A percentile compares a stretch with the other conserved stretches of the same genome.
Evolutionary conservation across 768 basidiomycete genomes (phyloP).

Genomic region (Mycena rosella): DNA sequence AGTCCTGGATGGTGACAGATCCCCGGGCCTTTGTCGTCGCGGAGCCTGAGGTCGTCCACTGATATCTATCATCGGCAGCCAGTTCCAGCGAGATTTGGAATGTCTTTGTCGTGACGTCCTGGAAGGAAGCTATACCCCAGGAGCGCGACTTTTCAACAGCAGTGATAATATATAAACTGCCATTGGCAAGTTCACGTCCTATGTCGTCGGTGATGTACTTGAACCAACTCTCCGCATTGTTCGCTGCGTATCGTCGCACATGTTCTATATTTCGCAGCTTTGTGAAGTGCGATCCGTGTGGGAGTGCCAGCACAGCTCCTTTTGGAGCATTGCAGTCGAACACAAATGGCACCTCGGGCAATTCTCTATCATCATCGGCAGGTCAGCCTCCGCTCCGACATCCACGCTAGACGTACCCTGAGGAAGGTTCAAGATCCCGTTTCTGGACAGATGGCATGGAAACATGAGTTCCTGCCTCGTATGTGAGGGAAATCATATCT

Average conservation of each 20-base stretch:
- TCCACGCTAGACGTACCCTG: neutral
- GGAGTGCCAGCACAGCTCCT: constrained; percentile 37
- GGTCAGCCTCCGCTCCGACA: neutral
- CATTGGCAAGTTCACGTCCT: constrained; percentile 30
- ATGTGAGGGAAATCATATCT: neutral
- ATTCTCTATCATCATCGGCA: neutral
- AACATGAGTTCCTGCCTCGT: neutral
- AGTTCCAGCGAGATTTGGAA: neutral
- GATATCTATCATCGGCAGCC: neutral
- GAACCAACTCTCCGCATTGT: constrained; percentile 37
- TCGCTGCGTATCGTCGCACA: constrained; percentile 31
- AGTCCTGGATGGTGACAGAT: neutral
- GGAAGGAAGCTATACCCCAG: constrained; percentile 33
- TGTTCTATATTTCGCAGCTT: constrained; percentile 12
- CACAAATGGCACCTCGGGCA: constrained; percentile 9
- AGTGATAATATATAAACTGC: constrained; percentile 36
- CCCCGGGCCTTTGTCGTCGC: neutral
- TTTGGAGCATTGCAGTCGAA: constrained; percentile 17
- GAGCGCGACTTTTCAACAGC: constrained; percentile 34
- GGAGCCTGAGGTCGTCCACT: neutral
- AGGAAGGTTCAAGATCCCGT: neutral
- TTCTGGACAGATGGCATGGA: neutral
- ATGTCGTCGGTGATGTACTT: constrained; percentile 22
- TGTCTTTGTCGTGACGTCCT: neutral
- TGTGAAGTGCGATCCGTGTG: constrained; percentile 22